Base-by-base conservation (phyloP, 2,329 filamentous ascomycete genomes). In the Fusarium sp. region DNA sequence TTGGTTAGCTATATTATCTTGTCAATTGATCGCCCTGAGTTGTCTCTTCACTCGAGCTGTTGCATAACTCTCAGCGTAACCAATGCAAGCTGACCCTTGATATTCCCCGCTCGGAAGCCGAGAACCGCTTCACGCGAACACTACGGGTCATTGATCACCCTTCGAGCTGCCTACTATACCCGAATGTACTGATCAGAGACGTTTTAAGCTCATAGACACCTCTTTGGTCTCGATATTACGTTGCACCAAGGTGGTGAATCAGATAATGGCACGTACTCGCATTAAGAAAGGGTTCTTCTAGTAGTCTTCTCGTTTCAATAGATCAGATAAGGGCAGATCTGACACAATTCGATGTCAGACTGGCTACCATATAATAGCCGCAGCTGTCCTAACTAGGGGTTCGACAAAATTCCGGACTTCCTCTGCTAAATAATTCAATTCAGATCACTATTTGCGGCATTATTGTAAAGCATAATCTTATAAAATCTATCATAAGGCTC, bases 71-170 rank as follows among this genome's bases (percentile, higher is more conserved):
- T 31, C 42, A 34, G 49, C 45, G 57, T 36, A 40, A 21, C 33
- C 44, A 38, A 38, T 61, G 22, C 44, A 15, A 43, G 45, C 57
- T 36, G 57, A 62, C 49, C 60, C 51, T 64, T 45, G 52, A 64
- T 46, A 49, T 69, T 52, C 67, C 69, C 66, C 66, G 57, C 69
- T 71, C 72, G 72, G 72, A 71, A 71, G 62, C 72, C 72, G 72
- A 74, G 51, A 47, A 71, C 66, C 66, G 62, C 62, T 51, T 69
- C 47, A 57, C 47, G 46, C 53, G 44, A 50, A 70, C 36, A 63
- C 57, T 50, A 67, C 46, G 62, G 36, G 45, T 62, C 67, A 67
- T 63, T 55, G 66, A 69, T 62, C 52, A 36, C 28, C 55, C 50
- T 57, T 17, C 26, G 38, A 69, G 46, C 46, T 69, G 40, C 65